These are phyloP conservation scores for Chiua virens DNA, from an alignment of 768 basidiomycete genomes.

Conservation along the genomic window DNA sequence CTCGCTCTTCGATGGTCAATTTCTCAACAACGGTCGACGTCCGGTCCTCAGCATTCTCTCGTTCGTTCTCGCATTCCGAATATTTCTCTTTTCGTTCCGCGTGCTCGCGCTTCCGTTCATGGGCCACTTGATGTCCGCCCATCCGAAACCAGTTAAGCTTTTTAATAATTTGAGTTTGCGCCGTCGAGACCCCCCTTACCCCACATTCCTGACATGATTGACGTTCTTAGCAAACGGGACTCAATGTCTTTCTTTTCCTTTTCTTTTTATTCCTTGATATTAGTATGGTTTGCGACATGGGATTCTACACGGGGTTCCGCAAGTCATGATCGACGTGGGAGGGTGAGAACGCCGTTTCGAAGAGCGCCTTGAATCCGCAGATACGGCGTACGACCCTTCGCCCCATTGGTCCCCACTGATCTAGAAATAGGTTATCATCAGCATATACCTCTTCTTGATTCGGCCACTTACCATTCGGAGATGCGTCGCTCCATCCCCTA, in stretches of 20 bases:
- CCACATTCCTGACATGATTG: constrained; percentile 11
- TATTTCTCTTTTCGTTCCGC: neutral
- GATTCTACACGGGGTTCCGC: neutral
- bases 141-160: constrained; percentile 20
- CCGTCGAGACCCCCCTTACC: constrained; percentile 11
- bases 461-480: constrained; percentile 13
- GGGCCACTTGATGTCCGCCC: neutral
- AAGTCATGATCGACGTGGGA: neutral
- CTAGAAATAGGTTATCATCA: constrained; percentile 12
- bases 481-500: neutral
- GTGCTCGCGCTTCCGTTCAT: neutral
- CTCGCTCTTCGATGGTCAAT: constrained; percentile 11
- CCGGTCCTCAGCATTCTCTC: neutral
- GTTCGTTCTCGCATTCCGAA: neutral
- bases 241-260: neutral
- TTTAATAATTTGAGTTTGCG: constrained; percentile 24
- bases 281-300: neutral
- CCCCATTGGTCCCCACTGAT: constrained; percentile 4
- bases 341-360: no score
- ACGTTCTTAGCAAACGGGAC: neutral
- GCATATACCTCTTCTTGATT: constrained; percentile 1
- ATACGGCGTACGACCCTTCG: constrained; percentile 6
- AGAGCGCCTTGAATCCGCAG: neutral
- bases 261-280: neutral
- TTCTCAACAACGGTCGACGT: constrained; percentile 3